Evolutionary conservation across 2,329 filamentous ascomycete genomes (phyloP).

Genomic region (Zymoseptoria ardabiliae): DNA sequence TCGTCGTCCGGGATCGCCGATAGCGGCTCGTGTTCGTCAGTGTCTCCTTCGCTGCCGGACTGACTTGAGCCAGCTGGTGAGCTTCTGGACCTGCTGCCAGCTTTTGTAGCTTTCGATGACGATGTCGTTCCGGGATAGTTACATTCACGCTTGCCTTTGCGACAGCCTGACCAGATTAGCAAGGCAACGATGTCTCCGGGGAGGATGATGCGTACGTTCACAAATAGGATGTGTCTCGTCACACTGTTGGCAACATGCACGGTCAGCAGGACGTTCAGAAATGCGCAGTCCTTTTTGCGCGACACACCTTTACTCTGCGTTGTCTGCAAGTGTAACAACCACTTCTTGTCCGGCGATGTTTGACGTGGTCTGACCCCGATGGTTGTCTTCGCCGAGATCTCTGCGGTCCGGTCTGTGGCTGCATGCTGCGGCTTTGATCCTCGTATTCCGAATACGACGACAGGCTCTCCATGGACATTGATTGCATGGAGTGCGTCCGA

Average conservation of each 20-base stretch:
- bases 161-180: conserved; percentile 56
- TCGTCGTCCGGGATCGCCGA: conserved; percentile 40
- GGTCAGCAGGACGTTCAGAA: conserved; percentile 11
- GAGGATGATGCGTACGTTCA: conserved; percentile 49
- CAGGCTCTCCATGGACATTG: conserved; percentile 28
- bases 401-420: conserved; percentile 18
- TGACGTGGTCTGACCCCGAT: conserved; percentile 60
- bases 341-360: conserved; percentile 86
- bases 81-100: conserved; percentile 39
- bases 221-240: conserved; percentile 84
- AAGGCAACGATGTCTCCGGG: not conserved
- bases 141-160: conserved; percentile 85
- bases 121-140: conserved; percentile 70
- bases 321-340: conserved; percentile 90
- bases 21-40: conserved; percentile 33
- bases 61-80: conserved; percentile 40
- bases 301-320: conserved; percentile 66
- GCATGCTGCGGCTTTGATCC: conserved; percentile 21
- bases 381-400: conserved; percentile 24
- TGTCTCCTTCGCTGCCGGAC: conserved; percentile 46
- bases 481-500: conserved; percentile 26
- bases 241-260: conserved; percentile 51
- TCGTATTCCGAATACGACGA: conserved; percentile 28
- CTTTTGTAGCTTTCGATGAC: conserved; percentile 38
- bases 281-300: not conserved